Conservation (phyloP, 78 protist species). For the Speleostelium caveatum region DNA sequence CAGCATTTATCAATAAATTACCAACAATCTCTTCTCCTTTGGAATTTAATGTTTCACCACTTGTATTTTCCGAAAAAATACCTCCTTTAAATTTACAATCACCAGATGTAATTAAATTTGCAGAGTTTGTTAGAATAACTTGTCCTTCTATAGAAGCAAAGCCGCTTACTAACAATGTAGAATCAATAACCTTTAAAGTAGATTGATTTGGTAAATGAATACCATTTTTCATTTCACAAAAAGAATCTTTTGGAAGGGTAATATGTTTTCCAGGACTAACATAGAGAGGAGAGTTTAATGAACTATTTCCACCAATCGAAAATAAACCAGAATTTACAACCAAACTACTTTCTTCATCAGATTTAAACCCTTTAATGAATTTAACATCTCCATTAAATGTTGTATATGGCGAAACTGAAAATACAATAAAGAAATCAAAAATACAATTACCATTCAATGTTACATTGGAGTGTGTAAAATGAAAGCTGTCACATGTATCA, state of each 20-base stretch:
- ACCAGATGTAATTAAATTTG: conserved; percentile 8
- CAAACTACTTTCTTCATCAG: no score
- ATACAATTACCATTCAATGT: no score
- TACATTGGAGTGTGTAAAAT: no score
- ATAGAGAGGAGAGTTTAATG: not conserved
- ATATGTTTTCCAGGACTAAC: not conserved
- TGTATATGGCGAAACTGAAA: no score
- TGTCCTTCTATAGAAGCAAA: not conserved
- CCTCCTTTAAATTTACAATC: not conserved
- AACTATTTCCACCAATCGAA: no score
- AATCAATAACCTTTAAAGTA: not conserved
- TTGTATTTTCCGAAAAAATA: not conserved
- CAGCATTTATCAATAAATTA: not conserved
- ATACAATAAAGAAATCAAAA: no score
- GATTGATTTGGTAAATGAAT: not conserved
- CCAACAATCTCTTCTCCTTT: no score
- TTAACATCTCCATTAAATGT: no score
- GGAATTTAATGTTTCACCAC: no score
- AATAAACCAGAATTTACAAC: no score
- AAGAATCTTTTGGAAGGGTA: not conserved
- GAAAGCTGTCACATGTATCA: no score
- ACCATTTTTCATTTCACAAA: not conserved
- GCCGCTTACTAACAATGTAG: not conserved
- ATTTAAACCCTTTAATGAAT: no score
- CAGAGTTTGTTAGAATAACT: not conserved